These are phyloP conservation scores for Posidonia oceanica DNA, from an alignment of 116 monocot genomes.

Conservation along the genomic window DNA sequence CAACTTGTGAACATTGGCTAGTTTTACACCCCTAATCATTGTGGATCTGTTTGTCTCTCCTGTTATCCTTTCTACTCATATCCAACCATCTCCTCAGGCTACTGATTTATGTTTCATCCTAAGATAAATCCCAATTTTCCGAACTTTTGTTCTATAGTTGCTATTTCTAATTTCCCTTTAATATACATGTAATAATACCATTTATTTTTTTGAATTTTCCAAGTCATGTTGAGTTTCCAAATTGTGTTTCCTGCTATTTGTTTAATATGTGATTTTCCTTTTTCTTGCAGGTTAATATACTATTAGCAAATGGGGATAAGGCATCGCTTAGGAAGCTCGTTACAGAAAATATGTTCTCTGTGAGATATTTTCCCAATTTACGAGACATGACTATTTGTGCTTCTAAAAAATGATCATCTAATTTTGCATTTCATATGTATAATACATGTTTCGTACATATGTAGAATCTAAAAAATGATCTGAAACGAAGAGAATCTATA, in stretches of 20 bases:
- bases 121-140: background rate
- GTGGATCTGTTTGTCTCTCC: too few relatives aligned
- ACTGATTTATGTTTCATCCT: background rate
- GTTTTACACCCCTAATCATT: too few relatives aligned
- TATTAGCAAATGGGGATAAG: slow-evolving; percentile 66
- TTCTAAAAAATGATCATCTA: background rate
- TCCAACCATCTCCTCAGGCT: too few relatives aligned
- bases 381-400: background rate
- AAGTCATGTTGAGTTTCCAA: background rate
- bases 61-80: too few relatives aligned
- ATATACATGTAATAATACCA: too few relatives aligned
- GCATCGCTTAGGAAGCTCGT: slow-evolving; percentile 64
- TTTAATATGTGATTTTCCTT: background rate
- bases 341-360: slow-evolving; percentile 93
- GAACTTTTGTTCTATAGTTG: background rate
- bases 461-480: slow-evolving; percentile 81
- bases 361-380: slow-evolving; percentile 20
- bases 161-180: too few relatives aligned
- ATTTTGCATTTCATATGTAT: background rate
- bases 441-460: background rate
- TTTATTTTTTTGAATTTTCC: too few relatives aligned
- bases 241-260: background rate
- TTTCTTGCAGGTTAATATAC: slow-evolving; percentile 61
- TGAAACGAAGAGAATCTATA: slow-evolving; percentile 72
- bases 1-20: too few relatives aligned